Percentiles rank a stretch among this genome's conserved stretches.
These are phyloP conservation scores for Perkinsela sp. DNA, from an alignment of 208 protist species.

Conservation along the genomic window DNA sequence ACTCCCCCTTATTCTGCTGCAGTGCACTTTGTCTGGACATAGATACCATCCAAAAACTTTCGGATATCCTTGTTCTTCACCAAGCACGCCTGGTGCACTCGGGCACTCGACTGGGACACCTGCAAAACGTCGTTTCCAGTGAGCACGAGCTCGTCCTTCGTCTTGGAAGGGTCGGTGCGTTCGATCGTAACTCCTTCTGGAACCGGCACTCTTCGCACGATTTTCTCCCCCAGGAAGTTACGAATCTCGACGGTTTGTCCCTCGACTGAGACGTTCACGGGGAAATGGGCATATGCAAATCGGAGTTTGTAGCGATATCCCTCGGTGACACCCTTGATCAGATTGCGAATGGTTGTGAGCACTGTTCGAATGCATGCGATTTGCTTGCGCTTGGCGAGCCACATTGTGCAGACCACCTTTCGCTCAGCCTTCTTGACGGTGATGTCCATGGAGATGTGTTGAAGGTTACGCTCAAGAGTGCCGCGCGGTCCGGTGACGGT, in stretches of 20 bases:
- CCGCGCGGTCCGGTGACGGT: conserved; percentile 84
- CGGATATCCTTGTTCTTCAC: conserved; percentile 98
- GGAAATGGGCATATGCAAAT: conserved; percentile 97
- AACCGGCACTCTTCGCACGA: conserved; percentile 61
- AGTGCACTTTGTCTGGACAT: conserved; percentile 80
- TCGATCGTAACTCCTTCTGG: conserved; percentile 55
- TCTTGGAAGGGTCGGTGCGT: conserved; percentile 35
- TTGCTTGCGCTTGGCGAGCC: conserved; percentile 78
- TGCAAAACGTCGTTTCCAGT: conserved; percentile 73
- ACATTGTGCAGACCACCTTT: conserved; percentile 58
- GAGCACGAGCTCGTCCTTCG: conserved; percentile 93
- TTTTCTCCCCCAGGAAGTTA: conserved; percentile 98
- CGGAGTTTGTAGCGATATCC: conserved; percentile 97
- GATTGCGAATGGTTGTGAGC: conserved; percentile 83
- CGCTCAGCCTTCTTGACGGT: conserved; percentile 21
- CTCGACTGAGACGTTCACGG: conserved; percentile 82
- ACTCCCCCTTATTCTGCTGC: conserved; percentile 25
- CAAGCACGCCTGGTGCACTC: conserved; percentile 75
- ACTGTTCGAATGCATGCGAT: conserved; percentile 80
- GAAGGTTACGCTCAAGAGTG: conserved; percentile 67
- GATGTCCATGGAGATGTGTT: conserved; percentile 69
- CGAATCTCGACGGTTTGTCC: conserved; percentile 82
- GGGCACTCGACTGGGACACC: conserved; percentile 70
- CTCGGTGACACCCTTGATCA: conserved; percentile 94
- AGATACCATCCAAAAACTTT: conserved; percentile 99